Evolutionary conservation across 495 filamentous ascomycete genomes (phyloP).

Genomic region (Evernia prunastri): DNA sequence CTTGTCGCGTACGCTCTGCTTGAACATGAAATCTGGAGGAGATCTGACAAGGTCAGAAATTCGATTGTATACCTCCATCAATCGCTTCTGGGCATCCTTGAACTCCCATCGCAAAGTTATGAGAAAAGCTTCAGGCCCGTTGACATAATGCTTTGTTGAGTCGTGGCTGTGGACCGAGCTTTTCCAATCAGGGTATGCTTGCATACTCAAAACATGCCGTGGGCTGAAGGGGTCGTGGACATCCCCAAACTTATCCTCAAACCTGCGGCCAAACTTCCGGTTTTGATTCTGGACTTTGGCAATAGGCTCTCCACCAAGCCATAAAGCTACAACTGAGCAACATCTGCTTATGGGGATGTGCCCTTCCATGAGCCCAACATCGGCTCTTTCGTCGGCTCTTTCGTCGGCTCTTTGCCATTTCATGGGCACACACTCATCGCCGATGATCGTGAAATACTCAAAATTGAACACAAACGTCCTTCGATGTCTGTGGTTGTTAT

Average conservation of each 20-base stretch:
- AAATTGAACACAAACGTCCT: conserved; percentile 49
- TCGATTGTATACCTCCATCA: conserved; percentile 39
- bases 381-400: conserved; percentile 23
- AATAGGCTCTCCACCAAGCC: conserved; percentile 36
- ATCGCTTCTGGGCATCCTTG: conserved; percentile 45
- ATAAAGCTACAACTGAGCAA: conserved; percentile 44
- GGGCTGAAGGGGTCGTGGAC: conserved; percentile 44
- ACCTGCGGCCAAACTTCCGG: conserved; percentile 29
- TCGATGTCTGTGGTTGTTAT: conserved; percentile 32
- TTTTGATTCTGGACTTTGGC: conserved; percentile 33
- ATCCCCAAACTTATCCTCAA: conserved; percentile 38
- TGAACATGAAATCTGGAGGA: conserved; percentile 50
- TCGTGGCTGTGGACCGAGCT: conserved; percentile 44
- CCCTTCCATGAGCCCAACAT: conserved; percentile 24
- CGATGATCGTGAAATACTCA: conserved; percentile 49
- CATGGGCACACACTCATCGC: conserved; percentile 39
- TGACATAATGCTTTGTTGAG: conserved; percentile 41
- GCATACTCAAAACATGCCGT: conserved; percentile 48
- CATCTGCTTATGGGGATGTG: conserved; percentile 48
- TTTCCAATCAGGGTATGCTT: conserved; percentile 47
- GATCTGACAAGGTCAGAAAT: conserved; percentile 47
- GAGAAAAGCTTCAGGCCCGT: conserved; percentile 49
- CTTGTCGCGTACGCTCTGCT: conserved; percentile 41
- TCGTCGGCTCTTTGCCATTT: conserved; percentile 46
- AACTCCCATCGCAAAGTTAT: conserved; percentile 44